Base-by-base conservation (phyloP, 176 grass and related monocot species). In the Luzula sylvatica region DNA sequence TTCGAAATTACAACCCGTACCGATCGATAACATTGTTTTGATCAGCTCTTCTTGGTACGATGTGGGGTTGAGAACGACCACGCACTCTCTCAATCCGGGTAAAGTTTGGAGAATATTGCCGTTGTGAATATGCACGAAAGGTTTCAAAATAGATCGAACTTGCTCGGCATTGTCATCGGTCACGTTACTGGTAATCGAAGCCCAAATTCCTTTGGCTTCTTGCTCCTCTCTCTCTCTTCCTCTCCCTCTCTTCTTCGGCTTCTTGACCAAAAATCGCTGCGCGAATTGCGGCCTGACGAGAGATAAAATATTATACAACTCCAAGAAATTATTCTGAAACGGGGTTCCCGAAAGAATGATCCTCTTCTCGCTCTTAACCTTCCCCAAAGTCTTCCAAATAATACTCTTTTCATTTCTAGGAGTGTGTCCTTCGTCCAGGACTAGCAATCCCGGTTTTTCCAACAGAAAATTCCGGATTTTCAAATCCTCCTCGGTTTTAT, bases 401-500 rank as follows among this genome's bases (percentile, higher is more conserved):
- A 76, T 42, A 73, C 77, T 88, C 7, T 58, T 71, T 38, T 81
- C 80, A 64, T 88, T 95, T 70, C 90, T 85, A 30, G 84, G 90
- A 69, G 81, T 95, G 62, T 95, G 90, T 16, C 90, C 90, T 65
- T 89, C 90, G 42, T 95, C 84, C 41, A 95, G 84, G 60, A 95
- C 67, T 66, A 95, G 83, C 21, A 95, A 73, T 55, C 84, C 84
- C 58, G 90, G 84, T 18, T 71, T 88, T 38, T 95, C 74, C 22
- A 95, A 64, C 56, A 95, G 84, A 72, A 88, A 72, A 15, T 58
- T 78, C 56, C 77, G 64, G 47, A 78, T 70, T 55, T 81, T 81
- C 28, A 55, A 67, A 53, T 75, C 79, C 75, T 71, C 79, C 56
- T 71, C 65, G 32, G 75, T 59, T 32, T 58, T 72, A 55, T 67